A percentile compares a stretch with the other conserved stretches of the same genome.
phyloP scores from a whole-genome alignment of 257 asterid species.

The Knoxia roxburghii region DNA sequence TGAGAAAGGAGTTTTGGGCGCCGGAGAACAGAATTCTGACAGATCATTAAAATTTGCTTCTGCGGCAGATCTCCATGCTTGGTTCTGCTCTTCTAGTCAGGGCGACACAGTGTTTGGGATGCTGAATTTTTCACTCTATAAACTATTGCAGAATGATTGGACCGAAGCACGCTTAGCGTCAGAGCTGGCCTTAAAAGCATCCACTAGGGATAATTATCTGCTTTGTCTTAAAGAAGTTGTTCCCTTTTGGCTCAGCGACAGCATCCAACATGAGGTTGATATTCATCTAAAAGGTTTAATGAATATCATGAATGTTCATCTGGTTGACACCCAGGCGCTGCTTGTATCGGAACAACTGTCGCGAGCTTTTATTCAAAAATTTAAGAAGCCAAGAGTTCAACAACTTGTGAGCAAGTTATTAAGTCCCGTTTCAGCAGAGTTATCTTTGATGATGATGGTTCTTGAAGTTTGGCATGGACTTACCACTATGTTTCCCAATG shows the following conservation, averaged over 20 bases:
- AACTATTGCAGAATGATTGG: conserved; percentile 28
- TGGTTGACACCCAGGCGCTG: conserved; percentile 30
- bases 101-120: conserved; percentile 35
- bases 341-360: conserved; percentile 27
- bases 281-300: conserved; percentile 3
- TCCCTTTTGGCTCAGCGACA: conserved; percentile 22
- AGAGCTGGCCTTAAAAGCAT: conserved; percentile 30
- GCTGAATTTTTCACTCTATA: conserved; percentile 37
- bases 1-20: conserved; percentile 8
- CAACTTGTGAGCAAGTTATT: conserved; percentile 33
- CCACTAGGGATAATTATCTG: conserved; percentile 30
- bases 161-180: conserved; percentile 29
- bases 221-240: conserved; percentile 39
- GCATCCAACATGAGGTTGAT: conserved; percentile 11
- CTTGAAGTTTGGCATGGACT: conserved; percentile 35
- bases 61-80: conserved; percentile 20
- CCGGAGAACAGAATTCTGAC: conserved; percentile 9
- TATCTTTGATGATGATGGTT: conserved; percentile 26
- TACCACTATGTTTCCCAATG: conserved; percentile 26
- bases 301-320: conserved; percentile 24
- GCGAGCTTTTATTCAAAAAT: conserved; percentile 27
- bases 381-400: conserved; percentile 33
- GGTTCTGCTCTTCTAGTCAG: conserved; percentile 22
- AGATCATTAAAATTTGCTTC: conserved; percentile 16
- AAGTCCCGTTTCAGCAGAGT: conserved; percentile 28